Base-by-base conservation (phyloP, 495 filamentous ascomycete genomes). In the Hypoxylon cercidicola region DNA sequence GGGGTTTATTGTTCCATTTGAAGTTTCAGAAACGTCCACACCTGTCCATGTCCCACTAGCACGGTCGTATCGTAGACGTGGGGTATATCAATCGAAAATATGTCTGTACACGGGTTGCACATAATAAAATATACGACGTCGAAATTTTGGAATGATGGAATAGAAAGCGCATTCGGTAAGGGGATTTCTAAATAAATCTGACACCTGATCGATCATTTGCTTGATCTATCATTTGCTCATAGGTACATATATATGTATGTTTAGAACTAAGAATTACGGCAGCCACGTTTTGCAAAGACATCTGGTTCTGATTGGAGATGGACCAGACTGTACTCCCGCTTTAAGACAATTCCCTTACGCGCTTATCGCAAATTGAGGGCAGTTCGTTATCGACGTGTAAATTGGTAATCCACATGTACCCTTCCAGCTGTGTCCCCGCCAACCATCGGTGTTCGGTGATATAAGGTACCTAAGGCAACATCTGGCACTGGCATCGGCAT, bases 1-100 rank as follows among this genome's bases (percentile, higher is more conserved):
- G 62, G 69, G 34, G 58, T 54, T 66, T 30, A 63, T n/a, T 60
- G 69, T 72, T 66, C 69, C 69, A 72, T 62, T 66, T 62, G 25
- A 57, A 52, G 69, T 72, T 72, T 72, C 69, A 72, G 66, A 57
- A 62, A 60, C 20, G 58, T 50, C 53, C 55, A 61, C 46, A 59
- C 44, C 57, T 60, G 60, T 62, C 58, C 21, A 62, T 55, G 53
- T 60, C 46, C 54, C 43, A 43, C 52, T 35, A 20, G 32, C 41
- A 58, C 20, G 58, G 56, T 48, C 30, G 46, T 48, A 59, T 65
- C 19, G 37, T 58, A 16, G 55, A 44, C 19, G 37, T 58, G 28
- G 55, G 49, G 55, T 58, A 44, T 54, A 30, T 57, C 23, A 32
- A 53, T 57, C 15, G 23, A 59, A 28, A 19, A 51, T 59, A 59